Evolutionary conservation across 75 land plant species (phyloP), one percentile per base, ranked within the genome.

Genomic region (Pinus tabuliformis): DNA sequence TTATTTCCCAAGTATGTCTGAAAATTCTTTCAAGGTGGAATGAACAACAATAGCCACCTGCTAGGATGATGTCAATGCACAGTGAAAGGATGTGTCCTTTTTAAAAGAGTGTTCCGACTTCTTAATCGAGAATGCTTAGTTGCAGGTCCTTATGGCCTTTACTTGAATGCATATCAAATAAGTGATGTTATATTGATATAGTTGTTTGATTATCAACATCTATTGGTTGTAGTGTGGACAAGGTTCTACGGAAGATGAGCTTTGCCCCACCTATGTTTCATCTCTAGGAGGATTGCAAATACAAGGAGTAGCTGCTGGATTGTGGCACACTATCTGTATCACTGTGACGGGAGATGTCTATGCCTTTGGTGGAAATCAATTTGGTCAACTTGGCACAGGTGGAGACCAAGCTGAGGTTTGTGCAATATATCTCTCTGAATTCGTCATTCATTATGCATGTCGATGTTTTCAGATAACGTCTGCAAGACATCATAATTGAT

Each of bases 301-400:
- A 20, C 77, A 80, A 73, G 91, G 81, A 64, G 81, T 97, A 3
- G 92, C 99, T 45, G 96, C 98, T 22, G 99, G 99, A 8, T 83
- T 97, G 57, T 97, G 99, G 99, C 99, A 97, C 75, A 97, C 99
- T 11, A 81, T 95, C 45, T 97, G 98, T 76, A 87, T 88, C 28
- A 90, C 99, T 58, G 86, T 81, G 77, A 85, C 87, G 76, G 99
- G 99, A 57, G 94, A 88, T 75, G 94, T 95, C 4, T 97, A 97
- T 82, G 75, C 98, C 56, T 97, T 92, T 86, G 99, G 99, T 75
- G 99, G 98, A 15, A 97, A 97, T 81, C 99, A 97, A 71, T 97
- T 97, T 86, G 99, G 99, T 72, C 99, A 97, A 84, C 85, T 97
- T 56, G 99, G 98, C 77, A 93, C 93, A 57, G 99, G 98, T 61